These are phyloP conservation scores for Eucalyptus rudis DNA, from an alignment of 345 rosid genomes.

Conservation along the genomic window DNA sequence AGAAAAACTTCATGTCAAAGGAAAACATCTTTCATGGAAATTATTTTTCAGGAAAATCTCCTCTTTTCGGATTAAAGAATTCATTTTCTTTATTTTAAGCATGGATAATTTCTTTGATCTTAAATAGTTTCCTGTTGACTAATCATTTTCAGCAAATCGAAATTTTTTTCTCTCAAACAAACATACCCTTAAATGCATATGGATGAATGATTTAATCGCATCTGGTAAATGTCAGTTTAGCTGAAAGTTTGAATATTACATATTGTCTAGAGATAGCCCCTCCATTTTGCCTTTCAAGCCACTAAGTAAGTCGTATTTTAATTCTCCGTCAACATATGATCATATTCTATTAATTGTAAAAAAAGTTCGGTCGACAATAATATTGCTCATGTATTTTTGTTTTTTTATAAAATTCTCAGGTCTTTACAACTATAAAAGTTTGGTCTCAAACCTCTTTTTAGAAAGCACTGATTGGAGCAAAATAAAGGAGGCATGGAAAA, in stretches of 20 bases:
- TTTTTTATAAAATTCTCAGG: background rate
- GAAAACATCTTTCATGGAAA: accelerated
- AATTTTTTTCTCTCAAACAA: background rate
- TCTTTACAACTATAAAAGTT: background rate
- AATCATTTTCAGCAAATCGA: background rate
- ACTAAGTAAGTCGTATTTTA: background rate
- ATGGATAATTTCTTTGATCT: background rate
- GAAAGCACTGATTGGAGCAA: background rate
- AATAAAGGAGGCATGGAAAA: background rate
- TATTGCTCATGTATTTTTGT: background rate
- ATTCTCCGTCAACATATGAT: background rate
- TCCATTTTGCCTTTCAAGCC: background rate
- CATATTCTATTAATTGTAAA: background rate
- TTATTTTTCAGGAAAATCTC: background rate
- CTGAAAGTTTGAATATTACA: background rate
- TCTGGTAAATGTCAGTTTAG: background rate
- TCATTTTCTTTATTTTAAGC: background rate
- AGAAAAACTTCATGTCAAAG: background rate
- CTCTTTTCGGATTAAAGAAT: background rate
- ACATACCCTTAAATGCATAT: background rate
- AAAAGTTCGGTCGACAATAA: background rate
- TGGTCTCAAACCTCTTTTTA: background rate
- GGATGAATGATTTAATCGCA: background rate
- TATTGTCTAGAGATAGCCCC: background rate
- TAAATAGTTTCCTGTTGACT: background rate